Conservation (phyloP, 257 asterid genomes). For the Solanum arcanum region DNA sequence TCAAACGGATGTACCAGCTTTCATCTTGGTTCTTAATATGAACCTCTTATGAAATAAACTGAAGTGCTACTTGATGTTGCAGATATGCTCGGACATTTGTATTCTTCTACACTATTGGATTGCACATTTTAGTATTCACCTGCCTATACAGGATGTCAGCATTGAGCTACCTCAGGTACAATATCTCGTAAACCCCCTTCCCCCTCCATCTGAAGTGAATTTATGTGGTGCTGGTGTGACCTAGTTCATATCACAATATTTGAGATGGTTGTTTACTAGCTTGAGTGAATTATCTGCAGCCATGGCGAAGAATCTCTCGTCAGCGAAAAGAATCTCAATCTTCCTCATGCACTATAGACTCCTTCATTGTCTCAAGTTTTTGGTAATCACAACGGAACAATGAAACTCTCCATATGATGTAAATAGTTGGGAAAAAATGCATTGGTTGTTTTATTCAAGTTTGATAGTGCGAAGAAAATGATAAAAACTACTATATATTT, state of each 20-base stretch:
- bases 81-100: constrained; percentile 92
- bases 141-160: constrained; percentile 98
- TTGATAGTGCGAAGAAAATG: background rate
- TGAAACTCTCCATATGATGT: background rate
- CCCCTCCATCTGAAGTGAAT: background rate
- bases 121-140: constrained; percentile 91
- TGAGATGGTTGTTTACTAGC: constrained; percentile 1
- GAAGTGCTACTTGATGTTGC: constrained; percentile 5
- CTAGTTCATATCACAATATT: background rate
- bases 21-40: background rate
- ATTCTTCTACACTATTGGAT: constrained; percentile 89
- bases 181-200: background rate
- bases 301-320: constrained; percentile 48
- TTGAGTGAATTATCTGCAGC: constrained; percentile 35
- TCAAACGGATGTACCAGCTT: background rate
- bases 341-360: constrained; percentile 53
- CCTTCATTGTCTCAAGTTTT: background rate
- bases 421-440: background rate
- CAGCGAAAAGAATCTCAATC: constrained; percentile 47
- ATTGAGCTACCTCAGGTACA: constrained; percentile 79
- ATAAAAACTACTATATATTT: background rate
- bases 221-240: background rate
- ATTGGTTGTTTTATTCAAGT: background rate
- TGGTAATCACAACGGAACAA: background rate
- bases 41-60: background rate